phyloP scores from a whole-genome alignment of 2,329 filamentous ascomycete genomes.

The Fusarium penzigii region DNA sequence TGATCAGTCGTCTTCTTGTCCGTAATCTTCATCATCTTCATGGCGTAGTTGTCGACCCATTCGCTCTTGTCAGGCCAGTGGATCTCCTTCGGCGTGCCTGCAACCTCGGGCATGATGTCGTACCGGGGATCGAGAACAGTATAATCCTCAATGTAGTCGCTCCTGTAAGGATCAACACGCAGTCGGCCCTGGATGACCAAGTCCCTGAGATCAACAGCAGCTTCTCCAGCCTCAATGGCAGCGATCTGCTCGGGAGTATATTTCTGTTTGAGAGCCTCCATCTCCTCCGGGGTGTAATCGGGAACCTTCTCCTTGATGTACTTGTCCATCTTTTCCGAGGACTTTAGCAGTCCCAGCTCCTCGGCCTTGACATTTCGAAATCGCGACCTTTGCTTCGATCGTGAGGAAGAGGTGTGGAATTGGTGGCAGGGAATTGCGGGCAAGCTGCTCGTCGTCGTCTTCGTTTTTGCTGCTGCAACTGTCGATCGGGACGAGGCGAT shows the following conservation, averaged over 20 bases:
- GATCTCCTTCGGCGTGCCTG: constrained; percentile 51
- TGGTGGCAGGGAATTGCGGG: constrained; percentile 37
- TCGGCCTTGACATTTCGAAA: constrained; percentile 56
- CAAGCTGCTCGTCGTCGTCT: constrained; percentile 12
- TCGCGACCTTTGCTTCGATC: constrained; percentile 48
- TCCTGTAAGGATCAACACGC: constrained; percentile 69
- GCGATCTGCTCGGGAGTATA: constrained; percentile 83
- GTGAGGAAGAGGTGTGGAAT: constrained; percentile 54
- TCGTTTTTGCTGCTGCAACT: constrained; percentile 1
- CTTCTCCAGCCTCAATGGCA: constrained; percentile 79
- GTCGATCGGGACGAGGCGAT: constrained; percentile 38
- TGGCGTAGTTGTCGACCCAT: constrained; percentile 56
- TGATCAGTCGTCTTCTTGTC: constrained; percentile 46
- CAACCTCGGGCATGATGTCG: constrained; percentile 63
- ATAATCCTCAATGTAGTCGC: constrained; percentile 83
- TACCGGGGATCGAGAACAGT: constrained; percentile 73
- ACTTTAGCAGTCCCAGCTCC: constrained; percentile 51
- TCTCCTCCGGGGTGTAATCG: constrained; percentile 68
- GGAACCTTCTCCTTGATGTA: constrained; percentile 54
- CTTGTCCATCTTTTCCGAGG: constrained; percentile 42
- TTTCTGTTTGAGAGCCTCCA: constrained; percentile 58
- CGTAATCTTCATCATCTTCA: constrained; percentile 45
- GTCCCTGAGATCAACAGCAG: constrained; percentile 72
- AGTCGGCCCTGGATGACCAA: constrained; percentile 71
- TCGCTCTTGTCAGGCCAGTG: constrained; percentile 64